Evolutionary conservation across 768 basidiomycete genomes (phyloP).

Genomic region (Rhodotorula toruloides): DNA sequence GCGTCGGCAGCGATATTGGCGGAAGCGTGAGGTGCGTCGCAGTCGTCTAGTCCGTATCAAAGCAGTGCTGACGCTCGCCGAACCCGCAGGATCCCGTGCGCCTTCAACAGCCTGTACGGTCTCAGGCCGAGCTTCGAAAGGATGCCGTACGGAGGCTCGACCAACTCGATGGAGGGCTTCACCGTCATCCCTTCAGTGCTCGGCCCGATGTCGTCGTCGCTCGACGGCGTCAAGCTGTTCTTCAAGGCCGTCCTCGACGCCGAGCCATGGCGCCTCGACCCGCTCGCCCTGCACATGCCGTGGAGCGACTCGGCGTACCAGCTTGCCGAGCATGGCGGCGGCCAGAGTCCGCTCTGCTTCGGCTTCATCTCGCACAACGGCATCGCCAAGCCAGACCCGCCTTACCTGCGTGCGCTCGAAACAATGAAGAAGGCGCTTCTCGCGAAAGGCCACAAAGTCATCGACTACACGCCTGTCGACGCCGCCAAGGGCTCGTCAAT

Average conservation of each 20-base stretch:
- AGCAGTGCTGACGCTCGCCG: too few relatives aligned
- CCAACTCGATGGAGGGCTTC: conserved; percentile 62
- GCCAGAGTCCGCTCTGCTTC: conserved; percentile 50
- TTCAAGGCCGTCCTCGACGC: conserved; percentile 59
- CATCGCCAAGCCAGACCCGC: conserved; percentile 59
- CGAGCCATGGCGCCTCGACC: conserved; percentile 65
- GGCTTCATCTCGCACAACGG: conserved; percentile 65
- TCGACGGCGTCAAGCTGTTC: conserved; percentile 63
- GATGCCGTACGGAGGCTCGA: conserved; percentile 60
- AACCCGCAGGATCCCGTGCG: conserved; percentile 60
- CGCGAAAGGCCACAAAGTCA: conserved; percentile 64
- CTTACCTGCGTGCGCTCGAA: conserved; percentile 59
- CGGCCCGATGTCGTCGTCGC: conserved; percentile 62
- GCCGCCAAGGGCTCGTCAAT: conserved; percentile 53
- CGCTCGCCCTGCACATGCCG: conserved; percentile 55
- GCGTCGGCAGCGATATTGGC: conserved; percentile 44
- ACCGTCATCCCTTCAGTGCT: conserved; percentile 67
- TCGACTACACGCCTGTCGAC: conserved; percentile 62
- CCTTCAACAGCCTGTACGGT: conserved; percentile 65
- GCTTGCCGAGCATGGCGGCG: conserved; percentile 58
- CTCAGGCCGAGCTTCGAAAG: conserved; percentile 65
- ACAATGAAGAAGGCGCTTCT: conserved; percentile 56
- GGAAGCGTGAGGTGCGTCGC: conserved; percentile 55
- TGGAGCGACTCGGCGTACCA: conserved; percentile 62
- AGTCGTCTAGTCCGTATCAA: too few relatives aligned